Base-by-base conservation (phyloP, 192 early-diverging fungal species). In the Pilaira anomala region DNA sequence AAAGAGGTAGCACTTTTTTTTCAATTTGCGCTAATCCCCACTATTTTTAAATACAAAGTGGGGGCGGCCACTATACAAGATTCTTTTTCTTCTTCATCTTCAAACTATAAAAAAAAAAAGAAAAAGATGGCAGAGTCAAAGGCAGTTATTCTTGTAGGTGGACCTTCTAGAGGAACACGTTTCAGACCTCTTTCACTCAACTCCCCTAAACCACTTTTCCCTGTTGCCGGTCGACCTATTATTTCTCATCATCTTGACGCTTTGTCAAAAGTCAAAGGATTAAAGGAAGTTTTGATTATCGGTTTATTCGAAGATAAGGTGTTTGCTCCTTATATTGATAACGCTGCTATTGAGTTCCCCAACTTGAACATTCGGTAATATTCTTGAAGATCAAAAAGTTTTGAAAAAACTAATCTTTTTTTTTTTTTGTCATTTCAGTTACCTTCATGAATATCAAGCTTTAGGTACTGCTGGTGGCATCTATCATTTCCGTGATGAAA, bases 401-500 rank as follows among this genome's bases (percentile, higher is more conserved):
- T n/a, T n/a, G n/a, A n/a, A n/a, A n/a, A n/a, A n/a, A n/a, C n/a
- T n/a, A n/a, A n/a, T n/a, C n/a, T n/a, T n/a, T n/a, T n/a, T n/a
- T n/a, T n/a, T 36, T 36, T 55, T 8, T 55, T 55, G 8, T 11
- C 53, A 5, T 24, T 50, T 28, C 64, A 94, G 95, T 58, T 99
- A 99, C 76, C 82, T 99, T 67, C 91, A 95, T 53, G 97, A 99
- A 80, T 99, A 97, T 80, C 91, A 93, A 69, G 87, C 94, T 12
- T 80, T 99, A 42, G 97, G 97, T 16, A 99, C 97, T 14, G 97
- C 92, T 42, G 97, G 97, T 61, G 95, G 95, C 24, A 77, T 99
- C 64, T 96, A 94, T 82, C 97, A 99, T 75, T 99, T 99, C 87
- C 92, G 97, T 67, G 95, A 99, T 74, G 92, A 97, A 78, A 96